These are phyloP conservation scores for Phytophthora sp. DNA, from an alignment of 352 stramenopile species.

Conservation along the genomic window DNA sequence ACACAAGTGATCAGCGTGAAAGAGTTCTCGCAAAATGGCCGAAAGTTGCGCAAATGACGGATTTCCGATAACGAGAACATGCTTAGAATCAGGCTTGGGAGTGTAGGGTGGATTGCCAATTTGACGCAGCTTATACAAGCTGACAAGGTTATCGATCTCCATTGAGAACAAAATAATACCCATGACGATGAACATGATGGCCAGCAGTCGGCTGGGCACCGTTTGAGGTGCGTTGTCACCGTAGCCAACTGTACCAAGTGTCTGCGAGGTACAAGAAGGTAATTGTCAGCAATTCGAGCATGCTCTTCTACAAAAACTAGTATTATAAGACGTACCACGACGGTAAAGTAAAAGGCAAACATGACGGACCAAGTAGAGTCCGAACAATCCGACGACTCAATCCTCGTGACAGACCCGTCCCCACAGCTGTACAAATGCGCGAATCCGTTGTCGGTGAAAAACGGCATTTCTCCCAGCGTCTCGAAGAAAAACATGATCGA, in stretches of 20 bases:
- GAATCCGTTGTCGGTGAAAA: constrained; percentile 81
- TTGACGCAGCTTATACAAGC: constrained; percentile 81
- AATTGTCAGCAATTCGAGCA: constrained; percentile 15
- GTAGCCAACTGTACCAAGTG: constrained; percentile 88
- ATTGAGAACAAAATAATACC: constrained; percentile 89
- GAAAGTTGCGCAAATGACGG: constrained; percentile 84
- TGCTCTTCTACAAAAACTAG: background rate
- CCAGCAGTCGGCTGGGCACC: constrained; percentile 80
- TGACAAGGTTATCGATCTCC: constrained; percentile 90
- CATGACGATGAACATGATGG: constrained; percentile 91
- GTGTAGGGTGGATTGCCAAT: constrained; percentile 83
- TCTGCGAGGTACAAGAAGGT: constrained; percentile 37
- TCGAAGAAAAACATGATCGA: constrained; percentile 90
- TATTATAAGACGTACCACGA: constrained; percentile 61
- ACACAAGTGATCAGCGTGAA: constrained; percentile 82
- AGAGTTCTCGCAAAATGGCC: constrained; percentile 86
- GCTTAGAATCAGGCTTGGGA: constrained; percentile 65
- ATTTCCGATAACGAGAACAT: constrained; percentile 87
- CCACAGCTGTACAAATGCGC: constrained; percentile 81
- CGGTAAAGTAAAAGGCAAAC: constrained; percentile 90
- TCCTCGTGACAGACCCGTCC: constrained; percentile 60
- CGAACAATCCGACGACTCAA: constrained; percentile 49
- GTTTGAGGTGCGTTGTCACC: constrained; percentile 86
- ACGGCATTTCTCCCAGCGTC: constrained; percentile 84
- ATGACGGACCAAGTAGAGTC: constrained; percentile 87